Evolutionary conservation across 1,284 basidiomycete species (phyloP).

Genomic region (Schizophyllum amplum): DNA sequence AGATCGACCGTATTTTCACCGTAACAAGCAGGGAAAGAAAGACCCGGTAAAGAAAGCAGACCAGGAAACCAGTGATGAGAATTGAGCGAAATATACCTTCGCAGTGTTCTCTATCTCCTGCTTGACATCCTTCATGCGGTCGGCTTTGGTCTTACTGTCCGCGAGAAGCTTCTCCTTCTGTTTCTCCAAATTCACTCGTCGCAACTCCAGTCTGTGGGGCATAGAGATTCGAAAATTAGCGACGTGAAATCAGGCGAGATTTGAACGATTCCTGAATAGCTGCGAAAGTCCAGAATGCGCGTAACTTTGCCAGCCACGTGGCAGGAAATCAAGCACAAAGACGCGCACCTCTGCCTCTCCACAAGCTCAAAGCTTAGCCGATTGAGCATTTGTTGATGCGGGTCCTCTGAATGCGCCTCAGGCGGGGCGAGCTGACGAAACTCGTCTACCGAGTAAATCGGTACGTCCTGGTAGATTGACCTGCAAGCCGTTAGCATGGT

Average conservation of each 20-base stretch:
- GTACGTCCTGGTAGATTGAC: conserved; percentile 78
- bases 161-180: conserved; percentile 70
- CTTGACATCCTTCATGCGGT: conserved; percentile 68
- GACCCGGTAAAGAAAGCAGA: too few species aligned
- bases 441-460: conserved; percentile 58
- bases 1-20: too few species aligned
- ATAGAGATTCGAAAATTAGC: conserved; percentile 7
- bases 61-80: conserved; percentile 1
- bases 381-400: conserved; percentile 76
- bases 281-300: too few species aligned
- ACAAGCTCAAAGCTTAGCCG: conserved; percentile 73
- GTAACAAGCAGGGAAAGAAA: too few species aligned
- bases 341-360: conserved; percentile 66
- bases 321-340: conserved; percentile 9
- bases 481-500: conserved; percentile 22
- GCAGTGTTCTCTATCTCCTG: conserved; percentile 62
- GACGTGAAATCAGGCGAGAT: conserved; percentile 11
- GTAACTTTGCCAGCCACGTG: too few species aligned
- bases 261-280: too few species aligned
- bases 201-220: conserved; percentile 52
- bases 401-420: conserved; percentile 53
- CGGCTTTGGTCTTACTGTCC: conserved; percentile 55
- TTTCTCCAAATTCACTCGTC: conserved; percentile 51
- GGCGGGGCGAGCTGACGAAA: conserved; percentile 59
- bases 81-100: conserved; percentile 44